A percentile compares a stretch with the other conserved stretches of the same genome.
Conservation (phyloP, 2,329 filamentous ascomycete species). For the Neofusicoccum kwambonambiense region DNA sequence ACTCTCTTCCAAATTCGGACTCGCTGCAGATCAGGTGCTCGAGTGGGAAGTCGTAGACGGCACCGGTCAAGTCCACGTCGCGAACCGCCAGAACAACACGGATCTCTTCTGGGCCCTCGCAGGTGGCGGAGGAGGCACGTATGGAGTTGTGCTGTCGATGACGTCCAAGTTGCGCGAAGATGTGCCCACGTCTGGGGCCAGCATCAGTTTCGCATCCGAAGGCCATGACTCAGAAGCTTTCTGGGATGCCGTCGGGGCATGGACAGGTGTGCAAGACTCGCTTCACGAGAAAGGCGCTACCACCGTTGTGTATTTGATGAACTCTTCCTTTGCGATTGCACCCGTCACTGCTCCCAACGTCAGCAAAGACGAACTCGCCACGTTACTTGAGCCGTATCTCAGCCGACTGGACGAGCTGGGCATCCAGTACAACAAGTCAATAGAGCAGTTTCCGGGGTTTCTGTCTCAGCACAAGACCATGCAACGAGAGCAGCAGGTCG, state of each 20-base stretch:
- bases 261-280: background rate
- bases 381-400: constrained; percentile 25
- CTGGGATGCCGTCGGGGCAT: background rate
- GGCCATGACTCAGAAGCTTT: background rate
- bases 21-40: constrained; percentile 33
- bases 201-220: constrained; percentile 21
- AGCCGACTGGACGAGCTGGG: constrained; percentile 22
- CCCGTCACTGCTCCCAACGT: background rate
- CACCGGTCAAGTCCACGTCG: constrained; percentile 27
- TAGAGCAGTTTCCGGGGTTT: background rate
- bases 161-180: constrained; percentile 30
- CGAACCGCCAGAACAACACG: constrained; percentile 28
- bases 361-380: background rate
- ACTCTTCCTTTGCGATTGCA: constrained; percentile 16
- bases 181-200: constrained; percentile 26
- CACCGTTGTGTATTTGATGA: constrained; percentile 26
- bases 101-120: constrained; percentile 39
- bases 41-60: constrained; percentile 34
- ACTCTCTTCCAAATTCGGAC: constrained; percentile 20
- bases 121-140: constrained; percentile 34
- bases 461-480: background rate
- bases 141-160: constrained; percentile 31
- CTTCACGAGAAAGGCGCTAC: background rate
- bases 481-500: constrained; percentile 23
- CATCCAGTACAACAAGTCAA: background rate